Conservation (phyloP, 495 filamentous ascomycete genomes). For the Aspergillus baeticus region DNA sequence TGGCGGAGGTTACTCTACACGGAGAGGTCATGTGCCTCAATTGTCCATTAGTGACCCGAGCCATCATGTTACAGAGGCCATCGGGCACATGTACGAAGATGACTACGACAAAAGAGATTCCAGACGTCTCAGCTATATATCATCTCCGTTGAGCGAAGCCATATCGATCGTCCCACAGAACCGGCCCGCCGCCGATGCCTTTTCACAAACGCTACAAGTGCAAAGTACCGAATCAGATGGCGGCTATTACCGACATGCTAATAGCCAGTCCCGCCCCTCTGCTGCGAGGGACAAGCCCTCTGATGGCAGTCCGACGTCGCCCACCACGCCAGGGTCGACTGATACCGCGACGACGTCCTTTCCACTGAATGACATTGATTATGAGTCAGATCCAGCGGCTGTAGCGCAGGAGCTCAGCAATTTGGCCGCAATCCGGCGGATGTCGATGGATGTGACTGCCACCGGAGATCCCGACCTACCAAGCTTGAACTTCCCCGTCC, state of each 20-base stretch:
- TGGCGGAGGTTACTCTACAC: slow-evolving; percentile 51
- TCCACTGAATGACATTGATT: slow-evolving; percentile 88
- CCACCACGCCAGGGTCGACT: slow-evolving; percentile 52
- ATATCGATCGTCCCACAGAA: slow-evolving; percentile 45
- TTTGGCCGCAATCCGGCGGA: slow-evolving; percentile 87
- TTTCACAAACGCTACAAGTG: slow-evolving; percentile 27
- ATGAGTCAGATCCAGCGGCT: slow-evolving; percentile 83
- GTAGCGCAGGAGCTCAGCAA: slow-evolving; percentile 96
- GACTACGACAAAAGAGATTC: slow-evolving; percentile 65
- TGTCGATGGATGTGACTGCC: slow-evolving; percentile 97
- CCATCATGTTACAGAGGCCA: slow-evolving; percentile 97
- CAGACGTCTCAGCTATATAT: slow-evolving; percentile 63
- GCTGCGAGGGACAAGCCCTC: slow-evolving; percentile 42
- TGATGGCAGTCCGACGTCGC: slow-evolving; percentile 52
- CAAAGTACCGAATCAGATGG: slow-evolving; percentile 30
- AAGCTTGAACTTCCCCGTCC: slow-evolving; percentile 65
- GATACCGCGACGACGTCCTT: slow-evolving; percentile 75
- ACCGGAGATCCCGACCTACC: slow-evolving; percentile 92
- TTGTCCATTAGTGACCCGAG: slow-evolving; percentile 75
- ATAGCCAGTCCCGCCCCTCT: slow-evolving; percentile 42
- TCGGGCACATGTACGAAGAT: slow-evolving; percentile 93
- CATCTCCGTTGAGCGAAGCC: slow-evolving; percentile 49
- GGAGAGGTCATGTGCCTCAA: slow-evolving; percentile 63
- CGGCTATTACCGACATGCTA: slow-evolving; percentile 27
- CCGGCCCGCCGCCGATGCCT: slow-evolving; percentile 47